Percentiles rank a stretch among this genome's conserved stretches.
These are phyloP conservation scores for Calocera viscosa DNA, from an alignment of 768 basidiomycete genomes.

Conservation along the genomic window DNA sequence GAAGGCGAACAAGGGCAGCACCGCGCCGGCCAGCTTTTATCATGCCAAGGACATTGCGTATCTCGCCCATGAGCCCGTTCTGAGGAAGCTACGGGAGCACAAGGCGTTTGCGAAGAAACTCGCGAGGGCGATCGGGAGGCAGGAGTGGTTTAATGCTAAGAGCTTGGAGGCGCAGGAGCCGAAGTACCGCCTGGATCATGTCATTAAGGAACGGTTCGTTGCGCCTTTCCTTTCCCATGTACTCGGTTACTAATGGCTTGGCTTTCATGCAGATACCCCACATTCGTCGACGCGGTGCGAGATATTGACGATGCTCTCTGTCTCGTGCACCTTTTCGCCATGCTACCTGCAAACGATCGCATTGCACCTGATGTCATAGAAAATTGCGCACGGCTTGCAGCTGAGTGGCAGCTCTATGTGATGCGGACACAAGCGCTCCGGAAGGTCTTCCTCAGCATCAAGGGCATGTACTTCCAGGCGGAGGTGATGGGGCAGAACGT, in stretches of 20 bases:
- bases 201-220: conserved; percentile 87
- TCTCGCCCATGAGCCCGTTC: conserved; percentile 88
- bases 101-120: conserved; percentile 98
- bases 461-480: conserved; percentile 96
- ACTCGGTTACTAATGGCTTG: neutral
- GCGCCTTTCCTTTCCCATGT: neutral
- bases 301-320: conserved; percentile 97
- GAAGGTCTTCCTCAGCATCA: conserved; percentile 91
- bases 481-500: conserved; percentile 85
- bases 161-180: conserved; percentile 89
- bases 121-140: conserved; percentile 78
- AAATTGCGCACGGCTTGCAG: conserved; percentile 77
- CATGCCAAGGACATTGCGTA: conserved; percentile 97
- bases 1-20: conserved; percentile 92
- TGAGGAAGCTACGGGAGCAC: conserved; percentile 88
- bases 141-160: conserved; percentile 92
- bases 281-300: conserved; percentile 86
- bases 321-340: conserved; percentile 86
- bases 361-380: conserved; percentile 73
- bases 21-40: conserved; percentile 94
- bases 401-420: conserved; percentile 95
- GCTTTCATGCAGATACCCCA: conserved; percentile 64
- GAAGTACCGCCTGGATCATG: conserved; percentile 82
- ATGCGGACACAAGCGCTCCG: conserved; percentile 75
- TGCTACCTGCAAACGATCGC: conserved; percentile 73